Percentiles rank a stretch among this genome's conserved stretches.
These are phyloP conservation scores for Russula earlei DNA, from an alignment of 768 basidiomycete species.

Conservation along the genomic window DNA sequence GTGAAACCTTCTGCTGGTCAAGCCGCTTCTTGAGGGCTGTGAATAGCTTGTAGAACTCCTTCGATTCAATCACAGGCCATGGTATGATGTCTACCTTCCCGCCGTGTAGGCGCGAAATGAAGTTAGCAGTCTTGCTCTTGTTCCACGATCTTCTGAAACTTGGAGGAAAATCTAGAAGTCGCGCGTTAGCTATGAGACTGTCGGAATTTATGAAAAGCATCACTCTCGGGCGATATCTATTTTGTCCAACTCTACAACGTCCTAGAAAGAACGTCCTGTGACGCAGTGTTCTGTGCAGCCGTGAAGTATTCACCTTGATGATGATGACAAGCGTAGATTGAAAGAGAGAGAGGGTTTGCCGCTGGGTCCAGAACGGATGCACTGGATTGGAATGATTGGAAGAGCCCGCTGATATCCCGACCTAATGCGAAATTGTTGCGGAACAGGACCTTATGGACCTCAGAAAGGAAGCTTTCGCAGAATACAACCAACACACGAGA, in stretches of 20 bases:
- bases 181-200: not conserved
- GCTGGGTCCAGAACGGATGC: conserved; percentile 48
- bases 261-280: conserved; percentile 29
- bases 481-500: conserved; percentile 29
- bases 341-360: conserved; percentile 48
- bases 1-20: conserved; percentile 40
- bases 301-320: conserved; percentile 38
- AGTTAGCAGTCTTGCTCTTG: conserved; percentile 53
- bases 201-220: conserved; percentile 13
- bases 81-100: conserved; percentile 50
- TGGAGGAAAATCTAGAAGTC: conserved; percentile 38
- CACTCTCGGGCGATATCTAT: conserved; percentile 49
- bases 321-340: conserved; percentile 50
- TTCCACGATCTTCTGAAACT: conserved; percentile 52
- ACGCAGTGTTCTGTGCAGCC: no score
- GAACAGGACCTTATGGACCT: conserved; percentile 43
- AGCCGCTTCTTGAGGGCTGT: conserved; percentile 36
- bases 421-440: conserved; percentile 57
- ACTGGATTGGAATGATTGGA: conserved; percentile 52
- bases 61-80: conserved; percentile 58
- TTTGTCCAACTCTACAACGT: conserved; percentile 54
- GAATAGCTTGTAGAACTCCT: conserved; percentile 48
- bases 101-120: conserved; percentile 51
- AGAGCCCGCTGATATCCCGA: conserved; percentile 51
- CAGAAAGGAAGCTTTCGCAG: not conserved